These are phyloP conservation scores for Solanum clarkiae DNA, from an alignment of 257 asterid species.

Conservation along the genomic window DNA sequence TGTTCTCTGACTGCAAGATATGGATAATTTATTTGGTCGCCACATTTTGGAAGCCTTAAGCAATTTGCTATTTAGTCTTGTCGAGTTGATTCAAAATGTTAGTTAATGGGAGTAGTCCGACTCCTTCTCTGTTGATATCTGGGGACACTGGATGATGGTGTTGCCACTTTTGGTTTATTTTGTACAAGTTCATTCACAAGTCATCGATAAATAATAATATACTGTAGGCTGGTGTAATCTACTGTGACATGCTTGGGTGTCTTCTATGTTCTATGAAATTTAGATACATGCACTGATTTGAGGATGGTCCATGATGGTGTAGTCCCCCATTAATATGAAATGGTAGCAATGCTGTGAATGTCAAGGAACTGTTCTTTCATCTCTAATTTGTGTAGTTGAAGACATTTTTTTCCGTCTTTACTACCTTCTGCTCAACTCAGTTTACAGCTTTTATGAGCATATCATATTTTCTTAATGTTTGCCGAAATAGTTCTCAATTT, in stretches of 20 bases:
- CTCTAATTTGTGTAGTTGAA: not conserved
- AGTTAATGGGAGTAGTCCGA: not conserved
- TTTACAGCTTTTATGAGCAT: too few species aligned
- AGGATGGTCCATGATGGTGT: not conserved
- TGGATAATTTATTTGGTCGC: not conserved
- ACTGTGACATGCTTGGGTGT: not conserved
- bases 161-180: not conserved
- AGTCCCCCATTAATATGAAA: not conserved
- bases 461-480: not conserved
- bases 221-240: not conserved
- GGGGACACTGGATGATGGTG: not conserved
- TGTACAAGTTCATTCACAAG: not conserved
- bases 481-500: not conserved
- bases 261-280: not conserved
- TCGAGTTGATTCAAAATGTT: not conserved
- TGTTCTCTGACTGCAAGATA: not conserved
- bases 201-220: not conserved
- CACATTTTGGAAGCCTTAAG: not conserved
- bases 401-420: not conserved
- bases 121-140: not conserved
- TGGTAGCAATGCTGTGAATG: not conserved
- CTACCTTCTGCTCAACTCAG: not conserved
- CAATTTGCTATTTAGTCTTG: not conserved
- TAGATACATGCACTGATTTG: not conserved
- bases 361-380: not conserved